phyloP scores from a whole-genome alignment of 2,329 filamentous ascomycete genomes.

The Colletotrichum eremochloae region DNA sequence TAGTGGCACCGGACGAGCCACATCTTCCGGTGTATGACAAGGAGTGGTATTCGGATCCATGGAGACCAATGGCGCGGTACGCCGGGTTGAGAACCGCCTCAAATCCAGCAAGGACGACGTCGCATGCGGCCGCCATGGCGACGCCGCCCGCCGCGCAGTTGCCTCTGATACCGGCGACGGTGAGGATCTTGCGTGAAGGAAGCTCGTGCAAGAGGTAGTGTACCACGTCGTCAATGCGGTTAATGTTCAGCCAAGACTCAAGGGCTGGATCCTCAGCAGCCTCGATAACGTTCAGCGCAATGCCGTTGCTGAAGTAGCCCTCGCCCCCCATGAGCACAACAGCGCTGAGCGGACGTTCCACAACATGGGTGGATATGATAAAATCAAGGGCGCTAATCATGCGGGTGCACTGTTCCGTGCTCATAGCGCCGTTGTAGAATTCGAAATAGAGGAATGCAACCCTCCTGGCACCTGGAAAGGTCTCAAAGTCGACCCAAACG shows the following conservation, averaged over 20 bases:
- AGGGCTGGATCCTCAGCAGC: conserved; percentile 52
- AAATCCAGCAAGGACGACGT: conserved; percentile 53
- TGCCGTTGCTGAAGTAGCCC: conserved; percentile 59
- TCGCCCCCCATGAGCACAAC: conserved; percentile 56
- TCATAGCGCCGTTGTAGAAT: conserved; percentile 60
- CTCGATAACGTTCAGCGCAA: conserved; percentile 60
- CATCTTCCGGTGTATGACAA: conserved; percentile 56
- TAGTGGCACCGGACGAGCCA: conserved; percentile 48
- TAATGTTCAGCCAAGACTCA: conserved; percentile 60
- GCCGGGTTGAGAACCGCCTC: conserved; percentile 58
- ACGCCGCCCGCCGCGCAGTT: conserved; percentile 60
- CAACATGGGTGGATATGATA: conserved; percentile 49
- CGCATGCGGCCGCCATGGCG: conserved; percentile 55
- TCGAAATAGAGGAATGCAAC: conserved; percentile 58
- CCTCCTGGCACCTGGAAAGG: conserved; percentile 45
- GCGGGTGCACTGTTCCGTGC: conserved; percentile 54
- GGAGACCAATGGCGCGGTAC: conserved; percentile 53
- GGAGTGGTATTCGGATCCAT: conserved; percentile 59
- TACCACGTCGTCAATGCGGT: conserved; percentile 58
- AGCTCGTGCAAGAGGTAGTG: conserved; percentile 55
- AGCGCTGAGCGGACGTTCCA: conserved; percentile 50
- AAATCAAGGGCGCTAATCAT: conserved; percentile 53
- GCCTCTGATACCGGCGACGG: conserved; percentile 55
- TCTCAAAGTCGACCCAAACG: conserved; percentile 54
- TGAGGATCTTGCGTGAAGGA: conserved; percentile 51